Evolutionary conservation across 805 yeast genomes (phyloP).

Genomic region (Priceomyces carsonii): DNA sequence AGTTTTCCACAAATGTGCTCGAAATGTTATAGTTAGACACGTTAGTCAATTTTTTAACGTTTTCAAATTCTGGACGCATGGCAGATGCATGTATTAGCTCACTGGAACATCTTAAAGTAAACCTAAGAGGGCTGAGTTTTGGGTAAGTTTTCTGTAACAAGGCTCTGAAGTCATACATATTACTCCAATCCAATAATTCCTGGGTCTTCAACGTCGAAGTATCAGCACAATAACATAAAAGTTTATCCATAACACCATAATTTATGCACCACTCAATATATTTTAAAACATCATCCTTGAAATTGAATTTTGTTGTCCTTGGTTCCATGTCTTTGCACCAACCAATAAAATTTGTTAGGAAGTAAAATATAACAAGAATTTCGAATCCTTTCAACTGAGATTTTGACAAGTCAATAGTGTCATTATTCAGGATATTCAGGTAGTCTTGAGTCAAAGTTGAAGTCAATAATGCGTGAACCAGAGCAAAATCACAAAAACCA

Average conservation of each 20-base stretch:
- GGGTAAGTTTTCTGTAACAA: conserved; percentile 70
- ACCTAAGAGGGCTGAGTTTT: conserved; percentile 49
- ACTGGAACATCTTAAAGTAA: conserved; percentile 49
- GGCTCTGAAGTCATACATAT: conserved; percentile 65
- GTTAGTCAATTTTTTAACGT: conserved; percentile 34
- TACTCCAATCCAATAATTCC: conserved; percentile 39
- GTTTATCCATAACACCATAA: conserved; percentile 69
- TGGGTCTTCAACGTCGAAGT: conserved; percentile 40
- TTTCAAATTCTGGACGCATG: conserved; percentile 21
- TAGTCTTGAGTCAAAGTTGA: conserved; percentile 23
- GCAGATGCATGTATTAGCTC: conserved; percentile 29
- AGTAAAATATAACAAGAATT: conserved; percentile 46
- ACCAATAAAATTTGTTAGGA: conserved; percentile 57
- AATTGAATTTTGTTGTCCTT: conserved; percentile 50
- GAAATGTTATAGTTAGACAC: conserved; percentile 18
- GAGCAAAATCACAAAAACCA: conserved; percentile 31
- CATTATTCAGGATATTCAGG: conserved; percentile 19
- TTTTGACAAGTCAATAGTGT: conserved; percentile 31
- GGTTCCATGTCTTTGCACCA: conserved; percentile 61
- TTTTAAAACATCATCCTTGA: conserved; percentile 53
- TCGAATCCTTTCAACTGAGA: conserved; percentile 37
- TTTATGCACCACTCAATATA: conserved; percentile 62
- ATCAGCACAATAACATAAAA: conserved; percentile 62
- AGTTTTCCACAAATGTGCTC: conserved; percentile 22
- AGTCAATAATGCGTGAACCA: conserved; percentile 42